phyloP scores from a whole-genome alignment of 306 rosid species.

The Trifolium pratense region DNA sequence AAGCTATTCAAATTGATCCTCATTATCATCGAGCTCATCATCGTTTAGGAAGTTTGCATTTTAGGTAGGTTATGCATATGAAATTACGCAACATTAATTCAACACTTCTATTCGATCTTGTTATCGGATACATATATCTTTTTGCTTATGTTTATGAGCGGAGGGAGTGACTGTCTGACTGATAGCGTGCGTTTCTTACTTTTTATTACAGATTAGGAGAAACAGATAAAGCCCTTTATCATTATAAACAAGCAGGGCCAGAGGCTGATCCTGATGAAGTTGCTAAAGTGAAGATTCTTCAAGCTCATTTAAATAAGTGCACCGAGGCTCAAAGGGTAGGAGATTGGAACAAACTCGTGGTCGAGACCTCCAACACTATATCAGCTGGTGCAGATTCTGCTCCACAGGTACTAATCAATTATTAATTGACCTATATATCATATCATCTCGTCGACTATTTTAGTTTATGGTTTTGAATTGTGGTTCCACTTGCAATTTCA shows the following conservation, averaged over 20 bases:
- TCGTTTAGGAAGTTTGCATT: constrained; percentile 77
- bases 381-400: constrained; percentile 81
- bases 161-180: neutral
- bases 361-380: constrained; percentile 51
- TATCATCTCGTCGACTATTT: neutral
- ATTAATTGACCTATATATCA: neutral
- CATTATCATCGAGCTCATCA: constrained; percentile 87
- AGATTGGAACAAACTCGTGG: constrained; percentile 81
- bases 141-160: neutral
- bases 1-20: constrained; percentile 84
- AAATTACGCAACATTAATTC: neutral
- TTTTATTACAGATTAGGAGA: constrained; percentile 73
- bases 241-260: constrained; percentile 77
- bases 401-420: constrained; percentile 55
- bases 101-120: neutral
- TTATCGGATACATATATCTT: neutral
- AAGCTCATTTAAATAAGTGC: constrained; percentile 65
- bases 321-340: constrained; percentile 72
- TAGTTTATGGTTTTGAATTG: neutral
- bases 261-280: constrained; percentile 85
- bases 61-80: constrained; percentile 53
- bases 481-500: neutral
- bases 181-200: neutral
- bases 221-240: constrained; percentile 72
- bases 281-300: constrained; percentile 68